Conservation (phyloP, 2,329 filamentous ascomycete genomes). For the Neonectria faginata region DNA sequence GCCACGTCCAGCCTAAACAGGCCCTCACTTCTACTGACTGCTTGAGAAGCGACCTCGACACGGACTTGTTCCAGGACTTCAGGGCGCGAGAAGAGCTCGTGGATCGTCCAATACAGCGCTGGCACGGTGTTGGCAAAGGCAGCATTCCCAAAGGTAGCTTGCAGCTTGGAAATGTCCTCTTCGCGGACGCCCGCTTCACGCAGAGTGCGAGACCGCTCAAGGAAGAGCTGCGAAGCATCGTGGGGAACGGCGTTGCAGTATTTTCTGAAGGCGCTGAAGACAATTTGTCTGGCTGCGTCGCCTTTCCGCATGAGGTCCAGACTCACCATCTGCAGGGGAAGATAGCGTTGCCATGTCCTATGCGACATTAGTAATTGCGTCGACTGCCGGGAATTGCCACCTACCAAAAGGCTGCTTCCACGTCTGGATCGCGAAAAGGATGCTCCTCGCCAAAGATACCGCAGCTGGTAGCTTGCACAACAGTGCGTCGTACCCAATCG, state of each 20-base stretch:
- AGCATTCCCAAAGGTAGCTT: constrained; percentile 32
- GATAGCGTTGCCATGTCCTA: constrained; percentile 37
- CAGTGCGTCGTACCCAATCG: constrained; percentile 26
- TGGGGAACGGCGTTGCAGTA: constrained; percentile 29
- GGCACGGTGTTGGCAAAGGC: constrained; percentile 36
- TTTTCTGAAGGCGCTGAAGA: constrained; percentile 33
- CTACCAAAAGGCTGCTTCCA: constrained; percentile 36
- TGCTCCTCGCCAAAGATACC: constrained; percentile 34
- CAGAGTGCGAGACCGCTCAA: constrained; percentile 19
- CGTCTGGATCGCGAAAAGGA: constrained; percentile 33
- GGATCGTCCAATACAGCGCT: constrained; percentile 32
- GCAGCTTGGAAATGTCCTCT: constrained; percentile 33
- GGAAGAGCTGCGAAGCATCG: constrained; percentile 31
- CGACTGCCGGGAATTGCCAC: not conserved
- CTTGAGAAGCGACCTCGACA: constrained; percentile 12
- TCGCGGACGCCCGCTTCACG: constrained; percentile 31
- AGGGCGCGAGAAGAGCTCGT: constrained; percentile 31
- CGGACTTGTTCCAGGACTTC: constrained; percentile 32
- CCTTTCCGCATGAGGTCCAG: constrained; percentile 32
- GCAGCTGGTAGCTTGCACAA: constrained; percentile 39
- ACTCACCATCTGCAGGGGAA: constrained; percentile 25
- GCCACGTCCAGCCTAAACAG: constrained; percentile 29
- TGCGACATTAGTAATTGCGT: not conserved
- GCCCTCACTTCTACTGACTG: constrained; percentile 19
- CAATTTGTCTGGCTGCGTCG: constrained; percentile 33